Conservation (phyloP, 2,329 filamentous ascomycete species). For the Domatiomyces catenatus region DNA sequence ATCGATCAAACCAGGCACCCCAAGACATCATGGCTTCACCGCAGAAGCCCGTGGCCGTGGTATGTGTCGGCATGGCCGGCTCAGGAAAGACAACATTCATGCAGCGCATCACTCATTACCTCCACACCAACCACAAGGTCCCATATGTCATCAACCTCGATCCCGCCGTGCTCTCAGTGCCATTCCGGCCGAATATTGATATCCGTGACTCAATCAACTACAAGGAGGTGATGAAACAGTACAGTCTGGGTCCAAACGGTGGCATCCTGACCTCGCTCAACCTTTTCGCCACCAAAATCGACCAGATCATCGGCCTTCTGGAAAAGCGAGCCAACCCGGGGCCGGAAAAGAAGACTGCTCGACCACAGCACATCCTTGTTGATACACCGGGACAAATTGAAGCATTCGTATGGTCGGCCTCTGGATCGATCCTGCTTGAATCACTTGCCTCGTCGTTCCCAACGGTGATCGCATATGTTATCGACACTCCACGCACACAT, state of each 20-base stretch:
- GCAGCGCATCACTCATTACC: conserved; percentile 89
- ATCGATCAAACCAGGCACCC: too few relatives aligned
- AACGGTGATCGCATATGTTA: conserved; percentile 91
- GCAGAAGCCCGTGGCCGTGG: conserved; percentile 53
- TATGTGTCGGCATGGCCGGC: conserved; percentile 96
- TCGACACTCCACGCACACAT: conserved; percentile 85
- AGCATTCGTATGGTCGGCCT: conserved; percentile 96
- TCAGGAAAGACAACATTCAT: conserved; percentile 99
- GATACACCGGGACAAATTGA: conserved; percentile 98
- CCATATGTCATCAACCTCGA: conserved; percentile 97
- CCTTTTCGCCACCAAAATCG: conserved; percentile 93
- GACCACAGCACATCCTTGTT: conserved; percentile 71
- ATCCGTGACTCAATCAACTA: conserved; percentile 99
- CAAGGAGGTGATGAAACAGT: conserved; percentile 99
- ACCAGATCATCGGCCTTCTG: conserved; percentile 75
- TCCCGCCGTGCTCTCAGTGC: conserved; percentile 80
- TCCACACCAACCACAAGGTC: conserved; percentile 63
- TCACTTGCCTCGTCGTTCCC: conserved; percentile 87
- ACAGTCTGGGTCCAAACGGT: conserved; percentile 92
- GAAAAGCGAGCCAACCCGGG: conserved; percentile 70
- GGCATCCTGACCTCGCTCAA: conserved; percentile 92
- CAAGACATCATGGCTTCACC: neutral
- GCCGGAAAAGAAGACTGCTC: conserved; percentile 43
- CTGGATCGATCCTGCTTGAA: conserved; percentile 82
- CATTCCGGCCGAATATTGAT: conserved; percentile 95